phyloP scores from a whole-genome alignment of 805 yeast species.

The Hanseniaspora taiwanica region DNA sequence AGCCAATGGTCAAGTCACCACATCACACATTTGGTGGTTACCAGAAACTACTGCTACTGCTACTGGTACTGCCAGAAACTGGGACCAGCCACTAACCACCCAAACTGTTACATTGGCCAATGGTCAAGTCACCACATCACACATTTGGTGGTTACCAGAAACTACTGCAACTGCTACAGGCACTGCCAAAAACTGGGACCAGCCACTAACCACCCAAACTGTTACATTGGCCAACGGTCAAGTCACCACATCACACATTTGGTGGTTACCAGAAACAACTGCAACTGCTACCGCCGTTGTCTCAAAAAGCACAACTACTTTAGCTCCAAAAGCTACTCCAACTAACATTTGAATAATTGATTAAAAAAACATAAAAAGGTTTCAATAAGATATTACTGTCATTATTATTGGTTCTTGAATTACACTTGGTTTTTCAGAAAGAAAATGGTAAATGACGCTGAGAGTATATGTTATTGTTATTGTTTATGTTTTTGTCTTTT shows the following conservation, averaged over 20 bases:
- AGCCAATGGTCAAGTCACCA: conserved; percentile 3
- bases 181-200: conserved; percentile 5
- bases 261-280: conserved; percentile 6
- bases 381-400: no score
- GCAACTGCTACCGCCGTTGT: neutral
- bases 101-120: conserved; percentile 4
- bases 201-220: conserved; percentile 5
- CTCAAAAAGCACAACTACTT: conserved; percentile 4
- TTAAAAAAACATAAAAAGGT: no score
- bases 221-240: conserved; percentile 4
- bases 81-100: conserved; percentile 6
- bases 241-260: conserved; percentile 4
- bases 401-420: no score
- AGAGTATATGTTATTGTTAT: no score
- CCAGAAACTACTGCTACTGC: conserved; percentile 8
- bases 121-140: conserved; percentile 4
- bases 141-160: conserved; percentile 7
- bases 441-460: no score
- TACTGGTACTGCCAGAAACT: conserved; percentile 3
- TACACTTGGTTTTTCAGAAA: no score
- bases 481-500: no score
- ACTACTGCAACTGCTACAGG: conserved; percentile 7
- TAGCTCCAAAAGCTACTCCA: conserved; percentile 4
- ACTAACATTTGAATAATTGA: no score
- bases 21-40: conserved; percentile 7